Evolutionary conservation across 306 rosid genomes (phyloP).

Genomic region (Ceratonia siliqua): DNA sequence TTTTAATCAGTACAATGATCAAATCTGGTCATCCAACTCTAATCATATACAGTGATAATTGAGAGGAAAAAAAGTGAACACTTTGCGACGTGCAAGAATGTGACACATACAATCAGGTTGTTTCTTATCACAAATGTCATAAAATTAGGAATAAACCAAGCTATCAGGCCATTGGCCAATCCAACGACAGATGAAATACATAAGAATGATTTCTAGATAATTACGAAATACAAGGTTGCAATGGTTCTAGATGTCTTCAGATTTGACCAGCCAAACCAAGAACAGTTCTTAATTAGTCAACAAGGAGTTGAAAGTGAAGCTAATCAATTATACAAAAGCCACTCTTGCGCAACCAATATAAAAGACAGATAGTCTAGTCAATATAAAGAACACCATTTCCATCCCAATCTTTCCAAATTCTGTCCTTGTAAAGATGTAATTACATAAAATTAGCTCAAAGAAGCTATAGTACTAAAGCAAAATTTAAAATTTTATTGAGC

Average conservation of each 20-base stretch:
- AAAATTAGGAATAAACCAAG: neutral
- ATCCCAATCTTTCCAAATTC: neutral
- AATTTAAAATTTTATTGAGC: neutral
- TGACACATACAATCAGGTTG: neutral
- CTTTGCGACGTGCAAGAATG: slow-evolving; percentile 10
- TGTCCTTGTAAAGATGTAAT: neutral
- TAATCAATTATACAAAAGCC: slow-evolving; percentile 11
- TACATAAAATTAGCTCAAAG: neutral
- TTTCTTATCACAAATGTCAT: neutral
- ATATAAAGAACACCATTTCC: slow-evolving; percentile 17
- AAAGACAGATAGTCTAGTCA: neutral
- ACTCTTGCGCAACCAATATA: slow-evolving; percentile 24
- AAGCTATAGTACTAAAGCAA: neutral
- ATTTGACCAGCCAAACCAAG: neutral
- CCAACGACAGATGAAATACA: slow-evolving; percentile 3
- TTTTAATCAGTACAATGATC: neutral
- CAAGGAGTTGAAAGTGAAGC: slow-evolving; percentile 13
- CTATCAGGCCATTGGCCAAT: neutral
- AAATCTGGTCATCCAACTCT: slow-evolving; percentile 13
- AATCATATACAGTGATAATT: neutral
- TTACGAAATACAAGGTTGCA: neutral
- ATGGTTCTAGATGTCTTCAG: slow-evolving; percentile 12
- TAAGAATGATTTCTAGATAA: neutral
- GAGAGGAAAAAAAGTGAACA: neutral
- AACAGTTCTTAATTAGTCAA: neutral